Evolutionary conservation across 2,329 filamentous ascomycete species (phyloP), one percentile per base, ranked within the genome.

Genomic region (Penicillium sp.): DNA sequence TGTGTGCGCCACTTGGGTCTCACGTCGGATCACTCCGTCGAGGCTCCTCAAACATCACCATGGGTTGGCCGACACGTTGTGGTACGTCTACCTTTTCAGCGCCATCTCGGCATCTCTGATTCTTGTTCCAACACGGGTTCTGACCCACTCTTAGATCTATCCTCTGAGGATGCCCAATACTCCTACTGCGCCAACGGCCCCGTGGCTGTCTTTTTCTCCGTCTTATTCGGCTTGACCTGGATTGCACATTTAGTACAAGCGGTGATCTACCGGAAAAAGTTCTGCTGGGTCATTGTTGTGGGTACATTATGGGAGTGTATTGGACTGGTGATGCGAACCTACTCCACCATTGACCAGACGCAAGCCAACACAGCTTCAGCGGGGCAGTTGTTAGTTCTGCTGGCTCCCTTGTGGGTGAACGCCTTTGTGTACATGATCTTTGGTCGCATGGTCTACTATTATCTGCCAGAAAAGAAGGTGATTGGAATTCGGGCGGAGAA

Each of bases 351-450:
- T 13, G 13, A 38, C 24, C 36, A 38, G 36, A 38, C 36, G n/a
- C 13, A 38, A 24, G 7, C 11, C n/a, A 38, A 13, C n/a, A 38
- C 36, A 9, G 36, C 36, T 18, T 24, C 36, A 25, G 32, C 42
- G 18, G 34, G 42, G 9, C 32, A 44, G 33, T 34, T 44, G 5
- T 34, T 47, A 39, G 25, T 47, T 13, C 39, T 47, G 32, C 9
- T 47, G 32, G 39, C 45, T 13, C 45, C 45, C 9, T 13, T 47
- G 13, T 47, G 45, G 45, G 34, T 43, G 39, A 47, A 47, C 34
- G 45, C 45, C 32, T 47, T 43, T 43, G 45, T 43, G 11, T 47
- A 43, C 32, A 42, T 47, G 45, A 37, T 47, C 32, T 38, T 47
- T 25, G 45, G 45, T 12, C 45, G 45, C 9, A 42, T 47, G 45